Conservation (phyloP, 371 early-diverging fungal genomes). For the Smittium mucronatum region DNA sequence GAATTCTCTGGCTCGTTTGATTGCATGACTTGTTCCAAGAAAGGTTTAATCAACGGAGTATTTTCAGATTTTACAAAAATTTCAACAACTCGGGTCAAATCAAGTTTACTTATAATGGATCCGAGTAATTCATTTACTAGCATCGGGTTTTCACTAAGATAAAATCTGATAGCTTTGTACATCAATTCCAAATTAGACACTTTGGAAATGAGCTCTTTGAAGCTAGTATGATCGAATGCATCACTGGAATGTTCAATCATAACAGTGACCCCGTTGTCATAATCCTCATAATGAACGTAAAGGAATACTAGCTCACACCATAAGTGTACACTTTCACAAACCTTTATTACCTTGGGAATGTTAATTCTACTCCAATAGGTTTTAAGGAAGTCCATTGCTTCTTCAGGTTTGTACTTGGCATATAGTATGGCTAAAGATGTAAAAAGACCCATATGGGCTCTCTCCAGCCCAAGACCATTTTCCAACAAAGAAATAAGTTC, state of each 20-base stretch:
- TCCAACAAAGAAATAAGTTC: conserved; percentile 82
- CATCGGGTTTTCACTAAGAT: conserved; percentile 88
- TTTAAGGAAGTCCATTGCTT: conserved; percentile 91
- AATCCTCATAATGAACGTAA: conserved; percentile 95
- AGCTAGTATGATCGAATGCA: conserved; percentile 89
- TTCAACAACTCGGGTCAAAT: conserved; percentile 89
- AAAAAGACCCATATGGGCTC: conserved; percentile 99
- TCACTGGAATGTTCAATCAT: conserved; percentile 81
- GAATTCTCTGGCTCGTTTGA: conserved; percentile 5
- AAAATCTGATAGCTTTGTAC: conserved; percentile 92
- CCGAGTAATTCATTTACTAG: conserved; percentile 79
- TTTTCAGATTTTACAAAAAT: conserved; percentile 93
- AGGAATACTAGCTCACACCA: conserved; percentile 95
- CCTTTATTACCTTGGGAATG: conserved; percentile 93
- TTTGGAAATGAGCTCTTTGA: conserved; percentile 92
- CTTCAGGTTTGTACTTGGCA: conserved; percentile 84
- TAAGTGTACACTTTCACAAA: conserved; percentile 82
- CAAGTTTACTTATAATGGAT: conserved; percentile 76
- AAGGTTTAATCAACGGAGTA: conserved; percentile 87
- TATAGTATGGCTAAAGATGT: conserved; percentile 93
- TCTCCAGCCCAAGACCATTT: conserved; percentile 84
- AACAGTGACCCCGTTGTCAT: conserved; percentile 86
- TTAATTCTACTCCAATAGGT: conserved; percentile 92
- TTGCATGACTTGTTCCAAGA: conserved; percentile 81
- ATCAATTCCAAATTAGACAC: conserved; percentile 90